Percentiles rank a stretch among this genome's conserved stretches.
Evolutionary conservation across 116 monocot species (phyloP).

Genomic region (Cymodocea nodosa): DNA sequence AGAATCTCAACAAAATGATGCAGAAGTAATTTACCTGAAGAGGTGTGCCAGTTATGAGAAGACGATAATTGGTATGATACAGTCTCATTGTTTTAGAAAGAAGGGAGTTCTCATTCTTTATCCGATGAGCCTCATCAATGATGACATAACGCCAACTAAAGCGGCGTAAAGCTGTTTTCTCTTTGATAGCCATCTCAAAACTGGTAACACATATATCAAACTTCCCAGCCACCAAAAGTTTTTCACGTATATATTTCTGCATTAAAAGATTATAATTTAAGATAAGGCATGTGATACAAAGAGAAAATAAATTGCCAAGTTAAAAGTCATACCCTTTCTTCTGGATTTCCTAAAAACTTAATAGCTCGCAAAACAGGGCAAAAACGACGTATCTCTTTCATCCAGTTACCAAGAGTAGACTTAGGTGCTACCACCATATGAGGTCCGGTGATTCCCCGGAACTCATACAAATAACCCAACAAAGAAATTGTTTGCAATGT

Average conservation of each 20-base stretch:
- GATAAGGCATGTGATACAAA: not conserved
- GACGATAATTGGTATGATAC: slow-evolving; percentile 83
- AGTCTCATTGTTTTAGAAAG: slow-evolving; percentile 99
- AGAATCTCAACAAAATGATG: not conserved
- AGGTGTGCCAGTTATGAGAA: slow-evolving; percentile 98
- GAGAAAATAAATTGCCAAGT: not conserved
- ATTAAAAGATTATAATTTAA: slow-evolving; percentile 8
- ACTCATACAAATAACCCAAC: slow-evolving; percentile 88
- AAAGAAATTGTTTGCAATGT: slow-evolving; percentile 95
- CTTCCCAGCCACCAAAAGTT: slow-evolving; percentile 84
- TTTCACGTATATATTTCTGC: slow-evolving; percentile 83
- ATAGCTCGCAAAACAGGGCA: slow-evolving; percentile 86
- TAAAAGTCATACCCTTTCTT: slow-evolving; percentile 67
- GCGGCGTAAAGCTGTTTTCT: slow-evolving; percentile 65
- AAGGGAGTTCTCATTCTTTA: slow-evolving; percentile 98
- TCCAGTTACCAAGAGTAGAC: slow-evolving; percentile 99
- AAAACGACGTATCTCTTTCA: slow-evolving; percentile 90
- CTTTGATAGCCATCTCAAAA: slow-evolving; percentile 99
- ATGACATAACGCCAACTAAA: slow-evolving; percentile 99
- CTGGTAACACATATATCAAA: slow-evolving; percentile 98
- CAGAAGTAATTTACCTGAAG: slow-evolving; percentile 55
- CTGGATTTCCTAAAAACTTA: slow-evolving; percentile 92
- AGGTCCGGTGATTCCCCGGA: slow-evolving; percentile 90
- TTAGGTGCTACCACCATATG: slow-evolving; percentile 99
- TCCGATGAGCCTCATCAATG: slow-evolving; percentile 98